Conservation (phyloP, 257 asterid species). For the Solanum gracilifrons region DNA sequence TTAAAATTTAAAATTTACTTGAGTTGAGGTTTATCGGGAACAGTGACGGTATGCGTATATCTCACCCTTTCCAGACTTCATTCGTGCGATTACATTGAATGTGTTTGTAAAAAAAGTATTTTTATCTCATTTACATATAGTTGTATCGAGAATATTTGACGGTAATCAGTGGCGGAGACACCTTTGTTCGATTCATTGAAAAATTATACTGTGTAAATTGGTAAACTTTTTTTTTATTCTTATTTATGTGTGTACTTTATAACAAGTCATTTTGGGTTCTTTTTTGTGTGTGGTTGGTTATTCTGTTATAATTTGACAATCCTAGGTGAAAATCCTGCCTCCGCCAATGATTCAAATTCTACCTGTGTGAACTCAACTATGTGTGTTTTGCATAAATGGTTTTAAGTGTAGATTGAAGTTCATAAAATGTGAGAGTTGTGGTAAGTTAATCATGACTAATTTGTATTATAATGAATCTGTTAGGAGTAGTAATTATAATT, state of each 20-base stretch:
- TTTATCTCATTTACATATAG: neutral
- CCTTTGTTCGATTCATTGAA: neutral
- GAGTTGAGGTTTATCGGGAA: neutral
- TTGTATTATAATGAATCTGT: neutral
- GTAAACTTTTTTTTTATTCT: neutral
- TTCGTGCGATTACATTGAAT: neutral
- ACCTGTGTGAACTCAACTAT: neutral
- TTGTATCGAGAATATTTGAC: neutral
- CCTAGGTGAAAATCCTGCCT: neutral
- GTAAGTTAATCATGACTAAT: neutral
- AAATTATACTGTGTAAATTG: neutral
- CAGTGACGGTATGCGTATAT: rapidly evolving
- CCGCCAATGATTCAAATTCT: neutral
- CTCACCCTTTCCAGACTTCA: rapidly evolving
- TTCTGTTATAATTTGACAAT: neutral
- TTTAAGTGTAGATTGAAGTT: neutral
- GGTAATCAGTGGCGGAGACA: neutral
- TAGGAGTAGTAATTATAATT: neutral
- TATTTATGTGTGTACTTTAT: neutral
- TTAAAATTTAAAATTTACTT: no score
- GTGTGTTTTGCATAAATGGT: neutral
- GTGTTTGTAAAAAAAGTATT: neutral
- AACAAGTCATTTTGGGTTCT: neutral
- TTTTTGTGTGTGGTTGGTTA: neutral
- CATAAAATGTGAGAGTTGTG: neutral